Conservation (phyloP, 352 stramenopile species). For the Phytophthora nicotianae region DNA sequence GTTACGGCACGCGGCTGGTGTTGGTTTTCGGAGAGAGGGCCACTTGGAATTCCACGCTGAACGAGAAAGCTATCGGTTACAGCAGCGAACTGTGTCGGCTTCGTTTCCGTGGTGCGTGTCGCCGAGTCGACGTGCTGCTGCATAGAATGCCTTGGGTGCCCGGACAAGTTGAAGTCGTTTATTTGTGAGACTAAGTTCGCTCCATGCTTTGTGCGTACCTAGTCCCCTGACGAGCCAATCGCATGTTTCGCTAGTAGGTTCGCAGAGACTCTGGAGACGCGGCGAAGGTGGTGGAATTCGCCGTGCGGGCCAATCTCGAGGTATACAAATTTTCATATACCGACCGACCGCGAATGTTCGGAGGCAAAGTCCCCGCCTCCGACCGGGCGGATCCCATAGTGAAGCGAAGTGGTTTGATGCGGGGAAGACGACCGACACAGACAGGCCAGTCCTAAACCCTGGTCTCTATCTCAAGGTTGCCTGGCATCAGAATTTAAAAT, state of each 20-base stretch:
- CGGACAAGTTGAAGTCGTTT: neutral
- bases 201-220: neutral
- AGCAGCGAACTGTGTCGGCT: neutral
- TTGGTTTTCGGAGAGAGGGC: neutral
- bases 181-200: neutral
- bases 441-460: neutral
- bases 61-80: neutral
- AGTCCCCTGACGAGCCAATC: neutral
- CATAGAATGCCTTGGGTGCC: neutral
- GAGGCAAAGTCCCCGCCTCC: constrained; percentile 1
- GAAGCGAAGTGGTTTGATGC: constrained; percentile 17
- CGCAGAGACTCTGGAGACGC: too few relatives aligned
- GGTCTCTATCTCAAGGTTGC: constrained; percentile 27
- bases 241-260: constrained; percentile 1
- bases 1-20: neutral
- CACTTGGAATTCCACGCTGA: neutral
- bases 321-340: constrained; percentile 47
- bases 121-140: neutral
- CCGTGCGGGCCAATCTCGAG: neutral
- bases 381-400: constrained; percentile 19
- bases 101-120: neutral
- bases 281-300: constrained; percentile 36
- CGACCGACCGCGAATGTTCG: constrained; percentile 43
- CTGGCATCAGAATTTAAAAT: neutral
- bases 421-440: constrained; percentile 27